phyloP scores from a whole-genome alignment of 2,329 filamentous ascomycete genomes.

The Venturia carpophila region DNA sequence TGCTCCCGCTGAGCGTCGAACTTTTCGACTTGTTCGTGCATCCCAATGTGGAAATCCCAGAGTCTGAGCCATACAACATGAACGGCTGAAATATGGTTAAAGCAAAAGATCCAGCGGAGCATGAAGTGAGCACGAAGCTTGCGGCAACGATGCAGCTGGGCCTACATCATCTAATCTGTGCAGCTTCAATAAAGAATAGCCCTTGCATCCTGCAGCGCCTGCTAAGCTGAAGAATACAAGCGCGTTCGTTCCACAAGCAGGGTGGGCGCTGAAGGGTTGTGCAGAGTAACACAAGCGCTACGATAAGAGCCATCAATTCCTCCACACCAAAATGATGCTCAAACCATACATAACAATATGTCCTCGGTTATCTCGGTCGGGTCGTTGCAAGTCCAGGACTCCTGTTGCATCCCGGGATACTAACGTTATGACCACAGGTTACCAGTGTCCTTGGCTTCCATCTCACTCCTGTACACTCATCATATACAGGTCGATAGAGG shows the following conservation, averaged over 20 bases:
- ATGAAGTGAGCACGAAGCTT: background rate
- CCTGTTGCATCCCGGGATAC: background rate
- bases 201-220: background rate
- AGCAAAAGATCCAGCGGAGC: background rate
- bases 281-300: background rate
- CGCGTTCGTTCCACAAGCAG: background rate
- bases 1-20: too few relatives aligned
- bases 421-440: background rate
- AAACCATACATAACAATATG: background rate
- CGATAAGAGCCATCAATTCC: background rate
- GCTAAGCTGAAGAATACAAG: background rate
- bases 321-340: background rate
- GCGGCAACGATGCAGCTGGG: background rate
- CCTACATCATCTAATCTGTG: background rate
- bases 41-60: background rate
- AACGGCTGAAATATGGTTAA: too few relatives aligned
- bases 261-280: background rate
- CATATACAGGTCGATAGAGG: background rate
- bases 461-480: background rate
- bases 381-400: background rate
- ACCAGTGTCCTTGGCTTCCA: background rate
- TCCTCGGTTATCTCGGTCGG: background rate
- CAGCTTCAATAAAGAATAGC: background rate
- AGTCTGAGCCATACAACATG: too few relatives aligned
- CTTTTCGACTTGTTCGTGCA: too few relatives aligned